A percentile compares a stretch with the other conserved stretches of the same genome.
Evolutionary conservation across 2,329 filamentous ascomycete species (phyloP).

Genomic region (Exophiala spinifera): DNA sequence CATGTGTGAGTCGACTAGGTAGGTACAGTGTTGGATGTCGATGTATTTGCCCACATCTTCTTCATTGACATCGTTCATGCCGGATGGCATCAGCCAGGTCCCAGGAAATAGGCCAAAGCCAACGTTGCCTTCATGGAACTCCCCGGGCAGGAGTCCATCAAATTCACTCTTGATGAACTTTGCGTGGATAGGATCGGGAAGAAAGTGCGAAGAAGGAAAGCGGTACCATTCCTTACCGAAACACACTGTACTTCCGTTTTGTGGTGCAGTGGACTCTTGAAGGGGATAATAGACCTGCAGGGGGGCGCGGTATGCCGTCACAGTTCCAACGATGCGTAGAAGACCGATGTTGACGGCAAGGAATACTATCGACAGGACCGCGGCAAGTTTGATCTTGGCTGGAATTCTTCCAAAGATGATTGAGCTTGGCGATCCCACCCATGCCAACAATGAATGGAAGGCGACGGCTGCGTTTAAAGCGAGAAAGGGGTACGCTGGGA

Average conservation of each 20-base stretch:
- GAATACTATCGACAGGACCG: constrained; percentile 47
- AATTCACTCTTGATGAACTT: constrained; percentile 94
- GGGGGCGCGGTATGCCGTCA: constrained; percentile 80
- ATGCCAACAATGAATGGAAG: constrained; percentile 73
- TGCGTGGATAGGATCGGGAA: constrained; percentile 76
- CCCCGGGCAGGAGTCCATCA: constrained; percentile 79
- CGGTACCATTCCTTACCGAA: constrained; percentile 98
- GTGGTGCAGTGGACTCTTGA: constrained; percentile 51
- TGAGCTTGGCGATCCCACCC: constrained; percentile 68
- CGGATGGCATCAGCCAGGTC: constrained; percentile 75
- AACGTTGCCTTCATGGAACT: constrained; percentile 72
- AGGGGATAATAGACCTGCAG: constrained; percentile 57
- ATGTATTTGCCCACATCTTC: constrained; percentile 85
- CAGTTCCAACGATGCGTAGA: constrained; percentile 70
- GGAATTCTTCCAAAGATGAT: constrained; percentile 71
- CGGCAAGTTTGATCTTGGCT: constrained; percentile 65
- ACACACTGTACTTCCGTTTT: constrained; percentile 70
- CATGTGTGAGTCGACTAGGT: constrained; percentile 84
- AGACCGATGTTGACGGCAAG: constrained; percentile 64
- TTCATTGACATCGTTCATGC: constrained; percentile 88
- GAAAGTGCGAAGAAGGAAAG: constrained; percentile 88
- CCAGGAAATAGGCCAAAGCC: constrained; percentile 74
- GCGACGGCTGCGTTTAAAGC: constrained; percentile 83
- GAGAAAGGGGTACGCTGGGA: constrained; percentile 87
- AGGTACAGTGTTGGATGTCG: constrained; percentile 70